phyloP scores from a whole-genome alignment of 805 yeast species.

The Nakazawaea molendinolei region DNA sequence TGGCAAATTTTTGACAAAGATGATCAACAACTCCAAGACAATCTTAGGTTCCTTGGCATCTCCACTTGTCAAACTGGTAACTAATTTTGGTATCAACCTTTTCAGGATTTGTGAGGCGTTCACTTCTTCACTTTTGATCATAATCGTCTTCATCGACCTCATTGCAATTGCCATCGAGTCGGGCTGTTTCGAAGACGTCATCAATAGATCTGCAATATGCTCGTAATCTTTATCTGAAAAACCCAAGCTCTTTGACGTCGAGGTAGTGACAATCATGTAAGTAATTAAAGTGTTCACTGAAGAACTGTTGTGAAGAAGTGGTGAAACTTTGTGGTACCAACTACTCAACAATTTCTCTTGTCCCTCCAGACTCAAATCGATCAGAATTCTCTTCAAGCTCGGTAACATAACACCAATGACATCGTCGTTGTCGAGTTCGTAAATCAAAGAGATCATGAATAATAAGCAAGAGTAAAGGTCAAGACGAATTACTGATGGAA shows the following conservation, averaged over 20 bases:
- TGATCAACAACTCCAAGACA: slow-evolving; percentile 41
- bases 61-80: slow-evolving; percentile 23
- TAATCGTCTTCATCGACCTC: slow-evolving; percentile 58
- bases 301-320: slow-evolving; percentile 16
- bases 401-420: slow-evolving; percentile 48
- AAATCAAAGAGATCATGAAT: slow-evolving; percentile 52
- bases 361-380: slow-evolving; percentile 23
- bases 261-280: slow-evolving; percentile 35
- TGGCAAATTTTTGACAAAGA: slow-evolving; percentile 32
- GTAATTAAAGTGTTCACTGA: slow-evolving; percentile 35
- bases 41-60: slow-evolving; percentile 28
- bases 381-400: slow-evolving; percentile 38
- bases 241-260: slow-evolving; percentile 27
- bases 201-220: slow-evolving; percentile 26
- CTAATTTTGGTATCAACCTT: slow-evolving; percentile 38
- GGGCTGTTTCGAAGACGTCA: slow-evolving; percentile 29
- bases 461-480: slow-evolving; percentile 72
- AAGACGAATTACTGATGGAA: slow-evolving; percentile 60
- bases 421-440: slow-evolving; percentile 33
- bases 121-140: slow-evolving; percentile 28
- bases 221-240: slow-evolving; percentile 32
- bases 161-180: slow-evolving; percentile 33
- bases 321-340: slow-evolving; percentile 32
- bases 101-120: slow-evolving; percentile 33
- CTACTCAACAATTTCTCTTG: slow-evolving; percentile 23